Evolutionary conservation across 2,329 filamentous ascomycete species (phyloP).

Genomic region (Neocatenulostroma microsporum): DNA sequence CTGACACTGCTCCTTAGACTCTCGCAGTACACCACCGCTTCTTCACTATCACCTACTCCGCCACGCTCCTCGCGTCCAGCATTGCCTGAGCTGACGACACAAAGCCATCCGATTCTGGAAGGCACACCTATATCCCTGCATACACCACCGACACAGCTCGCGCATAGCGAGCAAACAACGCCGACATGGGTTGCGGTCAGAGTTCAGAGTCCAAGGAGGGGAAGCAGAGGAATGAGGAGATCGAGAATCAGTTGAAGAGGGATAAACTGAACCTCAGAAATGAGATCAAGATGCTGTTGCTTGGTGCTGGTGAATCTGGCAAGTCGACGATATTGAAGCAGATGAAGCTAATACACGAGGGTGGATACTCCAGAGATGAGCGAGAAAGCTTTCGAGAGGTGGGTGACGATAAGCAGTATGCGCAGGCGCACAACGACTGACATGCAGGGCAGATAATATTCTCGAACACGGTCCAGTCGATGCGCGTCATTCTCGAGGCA

Average conservation of each 20-base stretch:
- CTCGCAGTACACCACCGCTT: background rate
- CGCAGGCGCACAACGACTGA: slow-evolving; percentile 5
- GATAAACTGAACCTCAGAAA: slow-evolving; percentile 99
- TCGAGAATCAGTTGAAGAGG: slow-evolving; percentile 97
- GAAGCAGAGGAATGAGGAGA: slow-evolving; percentile 99
- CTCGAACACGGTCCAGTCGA: slow-evolving; percentile 63
- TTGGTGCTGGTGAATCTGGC: slow-evolving; percentile 96
- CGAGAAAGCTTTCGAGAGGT: slow-evolving; percentile 59
- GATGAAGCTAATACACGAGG: slow-evolving; percentile 99
- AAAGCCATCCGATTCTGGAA: too few relatives aligned
- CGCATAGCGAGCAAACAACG: slow-evolving; percentile 25
- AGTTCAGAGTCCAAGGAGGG: slow-evolving; percentile 99
- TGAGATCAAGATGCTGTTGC: slow-evolving; percentile 99
- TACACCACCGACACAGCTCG: slow-evolving; percentile 1
- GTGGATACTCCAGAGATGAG: slow-evolving; percentile 90
- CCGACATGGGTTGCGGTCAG: slow-evolving; percentile 98
- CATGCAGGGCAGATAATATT: slow-evolving; percentile 49
- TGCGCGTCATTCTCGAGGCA: slow-evolving; percentile 62
- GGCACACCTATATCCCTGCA: too few relatives aligned
- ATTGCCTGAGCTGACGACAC: too few relatives aligned
- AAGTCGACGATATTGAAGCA: slow-evolving; percentile 93
- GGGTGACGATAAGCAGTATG: background rate
- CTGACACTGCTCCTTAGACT: background rate
- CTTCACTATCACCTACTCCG: too few relatives aligned
- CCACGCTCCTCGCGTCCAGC: too few relatives aligned